A percentile compares a stretch with the other conserved stretches of the same genome.
Conservation (phyloP, 495 filamentous ascomycete genomes). For the Penicillium bovifimosum region DNA sequence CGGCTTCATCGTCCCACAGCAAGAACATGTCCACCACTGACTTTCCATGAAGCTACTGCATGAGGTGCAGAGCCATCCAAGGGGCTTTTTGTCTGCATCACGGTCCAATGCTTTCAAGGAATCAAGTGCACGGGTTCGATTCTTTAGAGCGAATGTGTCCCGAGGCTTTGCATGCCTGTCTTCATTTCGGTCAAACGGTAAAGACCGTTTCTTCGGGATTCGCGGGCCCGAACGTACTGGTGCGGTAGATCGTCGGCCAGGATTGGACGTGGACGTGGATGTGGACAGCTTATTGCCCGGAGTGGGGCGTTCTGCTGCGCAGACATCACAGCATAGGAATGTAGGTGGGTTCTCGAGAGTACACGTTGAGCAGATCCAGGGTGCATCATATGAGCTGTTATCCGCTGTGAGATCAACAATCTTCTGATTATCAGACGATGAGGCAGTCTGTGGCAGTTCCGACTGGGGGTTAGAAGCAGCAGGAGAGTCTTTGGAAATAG, state of each 20-base stretch:
- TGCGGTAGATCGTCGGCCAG: neutral
- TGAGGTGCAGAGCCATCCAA: constrained; percentile 63
- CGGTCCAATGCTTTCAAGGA: constrained; percentile 35
- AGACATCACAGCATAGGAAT: constrained; percentile 74
- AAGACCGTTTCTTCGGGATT: constrained; percentile 21
- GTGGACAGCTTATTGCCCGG: constrained; percentile 20
- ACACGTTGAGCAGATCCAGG: constrained; percentile 75
- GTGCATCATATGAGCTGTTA: constrained; percentile 28
- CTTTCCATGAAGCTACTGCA: constrained; percentile 63
- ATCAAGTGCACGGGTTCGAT: constrained; percentile 32
- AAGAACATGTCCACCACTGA: constrained; percentile 74
- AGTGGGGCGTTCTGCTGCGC: constrained; percentile 57
- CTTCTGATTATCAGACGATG: neutral
- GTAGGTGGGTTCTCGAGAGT: constrained; percentile 74
- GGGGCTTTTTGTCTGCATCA: constrained; percentile 38
- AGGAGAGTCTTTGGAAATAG: constrained; percentile 7
- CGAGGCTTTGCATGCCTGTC: constrained; percentile 10
- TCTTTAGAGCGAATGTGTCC: constrained; percentile 30
- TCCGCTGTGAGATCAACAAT: constrained; percentile 18
- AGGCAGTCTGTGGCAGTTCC: neutral
- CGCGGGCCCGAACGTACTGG: constrained; percentile 9
- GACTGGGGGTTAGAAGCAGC: constrained; percentile 4
- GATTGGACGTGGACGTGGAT: constrained; percentile 8
- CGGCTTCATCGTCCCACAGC: constrained; percentile 63
- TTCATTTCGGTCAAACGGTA: constrained; percentile 6